Conservation (phyloP, 345 rosid species). For the Cardamine resedifolia region DNA sequence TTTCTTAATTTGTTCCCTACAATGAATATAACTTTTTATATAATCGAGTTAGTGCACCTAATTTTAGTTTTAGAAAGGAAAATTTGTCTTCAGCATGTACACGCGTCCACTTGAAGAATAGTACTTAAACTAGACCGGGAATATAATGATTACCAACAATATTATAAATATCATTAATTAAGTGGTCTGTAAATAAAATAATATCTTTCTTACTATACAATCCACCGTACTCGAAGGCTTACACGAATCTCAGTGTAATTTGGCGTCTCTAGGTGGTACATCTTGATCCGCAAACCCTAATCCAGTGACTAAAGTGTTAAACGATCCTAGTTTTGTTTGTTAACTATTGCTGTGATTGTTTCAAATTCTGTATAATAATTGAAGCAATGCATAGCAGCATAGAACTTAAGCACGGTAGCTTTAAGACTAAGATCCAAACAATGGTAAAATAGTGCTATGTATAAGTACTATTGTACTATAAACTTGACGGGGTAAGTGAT, state of each 20-base stretch:
- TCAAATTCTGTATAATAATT: neutral
- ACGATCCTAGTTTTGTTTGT: neutral
- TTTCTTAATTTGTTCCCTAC: neutral
- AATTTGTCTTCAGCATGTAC: neutral
- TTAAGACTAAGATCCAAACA: constrained; percentile 12
- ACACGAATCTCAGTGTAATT: constrained; percentile 8
- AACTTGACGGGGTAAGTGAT: neutral
- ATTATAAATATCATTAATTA: neutral
- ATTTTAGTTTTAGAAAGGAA: neutral
- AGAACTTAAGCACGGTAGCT: constrained; percentile 24
- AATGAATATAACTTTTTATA: neutral
- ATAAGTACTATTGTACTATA: constrained; percentile 4
- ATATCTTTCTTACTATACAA: neutral
- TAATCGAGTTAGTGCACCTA: constrained; percentile 19
- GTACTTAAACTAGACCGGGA: neutral
- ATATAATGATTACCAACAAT: neutral
- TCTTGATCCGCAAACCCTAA: constrained; percentile 3
- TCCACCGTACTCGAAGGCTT: neutral
- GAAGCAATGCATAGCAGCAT: neutral
- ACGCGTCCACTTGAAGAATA: neutral
- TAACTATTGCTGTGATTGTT: neutral
- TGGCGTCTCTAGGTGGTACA: neutral
- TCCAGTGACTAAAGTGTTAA: constrained; percentile 7
- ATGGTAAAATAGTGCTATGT: neutral
- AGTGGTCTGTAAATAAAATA: neutral